A percentile compares a stretch with the other conserved stretches of the same genome.
Evolutionary conservation across 176 grass and related monocot genomes (phyloP).

Genomic region (Ensete ventricosum): DNA sequence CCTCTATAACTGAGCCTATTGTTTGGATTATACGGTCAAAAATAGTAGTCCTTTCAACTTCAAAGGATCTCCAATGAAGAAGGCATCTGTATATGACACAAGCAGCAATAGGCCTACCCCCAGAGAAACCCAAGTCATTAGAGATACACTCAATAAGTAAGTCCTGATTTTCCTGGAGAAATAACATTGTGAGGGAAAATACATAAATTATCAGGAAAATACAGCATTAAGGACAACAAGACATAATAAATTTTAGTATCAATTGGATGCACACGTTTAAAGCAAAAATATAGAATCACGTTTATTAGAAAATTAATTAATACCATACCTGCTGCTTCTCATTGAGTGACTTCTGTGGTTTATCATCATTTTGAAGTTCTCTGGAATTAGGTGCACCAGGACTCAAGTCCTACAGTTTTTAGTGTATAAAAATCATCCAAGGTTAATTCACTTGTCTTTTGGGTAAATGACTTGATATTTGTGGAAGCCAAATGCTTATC

Average conservation of each 20-base stretch:
- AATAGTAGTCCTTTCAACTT: constrained; percentile 20
- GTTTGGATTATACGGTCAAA: constrained; percentile 24
- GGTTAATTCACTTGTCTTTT: constrained; percentile 19
- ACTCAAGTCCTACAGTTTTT: constrained; percentile 20
- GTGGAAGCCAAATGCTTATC: constrained; percentile 30
- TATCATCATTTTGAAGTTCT: constrained; percentile 56
- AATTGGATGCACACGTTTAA: neutral
- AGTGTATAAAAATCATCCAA: neutral
- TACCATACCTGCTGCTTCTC: constrained; percentile 55
- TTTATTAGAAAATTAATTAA: neutral
- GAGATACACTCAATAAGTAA: constrained; percentile 11
- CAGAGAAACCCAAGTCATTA: constrained; percentile 12
- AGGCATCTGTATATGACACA: constrained; percentile 28
- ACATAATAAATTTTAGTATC: constrained; percentile 17
- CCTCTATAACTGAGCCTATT: constrained; percentile 20
- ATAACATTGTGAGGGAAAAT: neutral
- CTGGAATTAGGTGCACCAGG: constrained; percentile 12
- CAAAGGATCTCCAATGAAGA: constrained; percentile 28
- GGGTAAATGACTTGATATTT: constrained; percentile 13
- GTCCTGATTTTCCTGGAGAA: constrained; percentile 17
- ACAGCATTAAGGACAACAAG: constrained; percentile 18
- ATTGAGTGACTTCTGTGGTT: constrained; percentile 38
- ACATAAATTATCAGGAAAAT: constrained; percentile 3
- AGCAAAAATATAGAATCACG: neutral
- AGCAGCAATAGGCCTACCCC: constrained; percentile 18